These are phyloP conservation scores for Solanum corneliomulleri DNA, from an alignment of 257 asterid species.

Conservation along the genomic window DNA sequence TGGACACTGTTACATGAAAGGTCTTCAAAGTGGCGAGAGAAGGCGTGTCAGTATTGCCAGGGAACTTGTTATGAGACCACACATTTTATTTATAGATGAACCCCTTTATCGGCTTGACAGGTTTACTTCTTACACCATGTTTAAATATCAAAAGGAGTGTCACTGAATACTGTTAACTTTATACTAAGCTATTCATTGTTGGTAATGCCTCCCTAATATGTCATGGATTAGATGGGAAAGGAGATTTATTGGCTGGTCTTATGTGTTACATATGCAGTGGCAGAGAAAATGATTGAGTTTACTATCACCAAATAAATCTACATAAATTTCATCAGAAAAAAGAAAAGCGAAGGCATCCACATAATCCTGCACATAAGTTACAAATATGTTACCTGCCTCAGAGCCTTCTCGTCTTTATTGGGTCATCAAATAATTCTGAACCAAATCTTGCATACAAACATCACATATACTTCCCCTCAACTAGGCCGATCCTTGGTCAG, in stretches of 20 bases:
- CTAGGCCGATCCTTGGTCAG: not conserved
- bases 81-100: slow-evolving; percentile 80
- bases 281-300: not conserved
- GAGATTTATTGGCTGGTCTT: not conserved
- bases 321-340: not conserved
- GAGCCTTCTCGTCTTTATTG: not conserved
- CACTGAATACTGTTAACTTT: not conserved
- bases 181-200: not conserved
- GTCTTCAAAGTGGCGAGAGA: slow-evolving; percentile 90
- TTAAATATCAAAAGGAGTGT: not conserved
- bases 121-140: slow-evolving; percentile 19
- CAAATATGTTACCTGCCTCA: not conserved
- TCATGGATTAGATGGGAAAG: not conserved
- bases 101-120: slow-evolving; percentile 99
- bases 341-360: not conserved
- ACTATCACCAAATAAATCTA: not conserved
- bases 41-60: slow-evolving; percentile 92
- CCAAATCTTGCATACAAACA: not conserved
- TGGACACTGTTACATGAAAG: slow-evolving; percentile 88
- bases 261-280: not conserved
- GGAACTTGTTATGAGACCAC: slow-evolving; percentile 96
- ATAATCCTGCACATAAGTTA: not conserved
- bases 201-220: not conserved
- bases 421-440: not conserved
- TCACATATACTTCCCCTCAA: not conserved